Conservation (phyloP, 257 asterid genomes). For the Solanum chiquidenum region DNA sequence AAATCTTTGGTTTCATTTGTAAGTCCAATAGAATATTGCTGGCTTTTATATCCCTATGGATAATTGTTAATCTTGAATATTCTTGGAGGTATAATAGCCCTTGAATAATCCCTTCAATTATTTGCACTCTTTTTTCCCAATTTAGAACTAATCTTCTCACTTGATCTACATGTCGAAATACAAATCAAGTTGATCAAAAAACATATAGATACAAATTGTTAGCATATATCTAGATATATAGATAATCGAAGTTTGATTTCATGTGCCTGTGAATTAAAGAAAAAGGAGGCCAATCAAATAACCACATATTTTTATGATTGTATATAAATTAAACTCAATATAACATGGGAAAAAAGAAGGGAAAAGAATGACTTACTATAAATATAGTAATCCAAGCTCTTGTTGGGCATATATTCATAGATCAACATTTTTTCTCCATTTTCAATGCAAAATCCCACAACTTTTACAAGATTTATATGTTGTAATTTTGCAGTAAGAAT, state of each 20-base stretch:
- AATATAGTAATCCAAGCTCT: slow-evolving; percentile 12
- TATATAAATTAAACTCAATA: not conserved
- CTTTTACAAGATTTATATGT: slow-evolving; percentile 7
- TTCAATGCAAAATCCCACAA: slow-evolving; percentile 14
- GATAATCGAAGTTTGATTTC: not conserved
- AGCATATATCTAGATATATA: not conserved
- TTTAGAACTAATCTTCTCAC: not conserved
- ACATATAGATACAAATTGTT: not conserved
- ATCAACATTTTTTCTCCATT: slow-evolving; percentile 12
- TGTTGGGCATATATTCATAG: slow-evolving; percentile 15
- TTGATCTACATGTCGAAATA: not conserved
- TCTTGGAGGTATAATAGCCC: not conserved
- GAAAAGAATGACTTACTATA: not conserved
- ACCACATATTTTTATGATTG: not conserved
- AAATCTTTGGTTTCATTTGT: not conserved
- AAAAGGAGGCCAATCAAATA: not conserved
- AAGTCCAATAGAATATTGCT: not conserved
- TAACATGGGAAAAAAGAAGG: not conserved
- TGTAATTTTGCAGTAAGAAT: slow-evolving; percentile 7
- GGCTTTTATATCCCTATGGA: not conserved
- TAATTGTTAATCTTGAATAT: not conserved
- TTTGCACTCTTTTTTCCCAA: not conserved
- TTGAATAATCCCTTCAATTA: not conserved
- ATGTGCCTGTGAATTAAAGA: not conserved
- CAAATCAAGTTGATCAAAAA: not conserved